These are phyloP conservation scores for Fusarium longipes DNA, from an alignment of 2,329 filamentous ascomycete species.

Conservation along the genomic window DNA sequence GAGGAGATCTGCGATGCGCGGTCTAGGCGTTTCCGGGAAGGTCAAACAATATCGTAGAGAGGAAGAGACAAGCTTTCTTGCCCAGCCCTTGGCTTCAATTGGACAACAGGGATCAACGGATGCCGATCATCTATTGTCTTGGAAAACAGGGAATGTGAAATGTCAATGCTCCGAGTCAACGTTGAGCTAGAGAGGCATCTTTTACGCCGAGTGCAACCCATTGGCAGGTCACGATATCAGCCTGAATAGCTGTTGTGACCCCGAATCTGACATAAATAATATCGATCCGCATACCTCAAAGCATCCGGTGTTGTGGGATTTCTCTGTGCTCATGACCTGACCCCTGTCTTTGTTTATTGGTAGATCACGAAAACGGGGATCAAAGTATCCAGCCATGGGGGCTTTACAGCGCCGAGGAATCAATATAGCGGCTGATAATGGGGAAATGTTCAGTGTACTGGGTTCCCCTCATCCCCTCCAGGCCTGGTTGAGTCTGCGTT, in stretches of 20 bases:
- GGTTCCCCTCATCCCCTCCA: not conserved
- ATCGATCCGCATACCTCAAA: not conserved
- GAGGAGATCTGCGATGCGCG: slow-evolving; percentile 25
- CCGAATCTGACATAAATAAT: slow-evolving; percentile 21
- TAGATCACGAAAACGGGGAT: slow-evolving; percentile 15
- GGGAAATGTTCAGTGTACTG: not conserved
- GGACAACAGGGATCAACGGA: slow-evolving; percentile 5
- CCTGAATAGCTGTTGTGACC: slow-evolving; percentile 8
- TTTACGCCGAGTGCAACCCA: slow-evolving; percentile 21
- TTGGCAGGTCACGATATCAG: slow-evolving; percentile 9
- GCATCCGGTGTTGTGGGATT: not conserved
- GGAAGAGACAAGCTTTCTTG: slow-evolving; percentile 13
- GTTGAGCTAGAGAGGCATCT: not conserved
- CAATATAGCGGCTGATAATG: not conserved
- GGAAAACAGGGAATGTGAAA: slow-evolving; percentile 13
- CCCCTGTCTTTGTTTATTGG: not conserved
- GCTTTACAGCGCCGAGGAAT: not conserved
- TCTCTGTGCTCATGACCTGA: not conserved
- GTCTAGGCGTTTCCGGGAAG: slow-evolving; percentile 37
- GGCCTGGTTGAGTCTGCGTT: not conserved
- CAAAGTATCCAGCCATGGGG: not conserved
- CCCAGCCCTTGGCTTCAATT: slow-evolving; percentile 26
- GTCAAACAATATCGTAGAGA: slow-evolving; percentile 25
- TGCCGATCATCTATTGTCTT: slow-evolving; percentile 30
- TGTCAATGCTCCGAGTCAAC: slow-evolving; percentile 17